Evolutionary conservation across 352 stramenopile species (phyloP), one percentile per base, ranked within the genome.

Genomic region (Pythium brachiatum): DNA sequence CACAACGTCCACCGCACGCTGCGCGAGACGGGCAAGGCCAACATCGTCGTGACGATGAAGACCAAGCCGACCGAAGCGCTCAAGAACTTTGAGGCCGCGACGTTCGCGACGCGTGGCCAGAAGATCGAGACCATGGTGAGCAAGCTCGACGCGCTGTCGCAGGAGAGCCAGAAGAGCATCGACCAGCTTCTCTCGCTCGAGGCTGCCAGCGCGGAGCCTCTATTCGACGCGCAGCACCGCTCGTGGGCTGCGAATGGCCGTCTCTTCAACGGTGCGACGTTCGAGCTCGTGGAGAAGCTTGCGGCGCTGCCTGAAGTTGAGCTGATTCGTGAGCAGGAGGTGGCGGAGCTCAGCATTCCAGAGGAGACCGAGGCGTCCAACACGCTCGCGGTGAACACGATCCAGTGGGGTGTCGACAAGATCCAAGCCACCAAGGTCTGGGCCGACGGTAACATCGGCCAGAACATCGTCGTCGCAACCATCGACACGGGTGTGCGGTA

Each of bases 91-190:
- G 39, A 47, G 39, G 5, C 39, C 2, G 39, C 39, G 39, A 47
- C 39, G 4, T 47, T 47, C 20, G 39, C 39, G n/a, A 15, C 39
- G 39, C 39, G 39, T 27, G 39, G 39, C 39, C n/a, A 47, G n/a
- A 47, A 47, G 39, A 47, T 47, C 18, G 39, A 47, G 39, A 47
- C 18, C 39, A 47, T 47, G 39, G 39, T 47, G 18, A 26, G 21
- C 18, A 47, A 47, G 39, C 39, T 47, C 39, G 39, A 47, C 20
- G 20, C 39, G 8, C 39, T 47, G 39, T 7, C 39, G 39, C 39
- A 47, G 39, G 39, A 47, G 39, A 47, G 39, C 39, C 39, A 47
- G 39, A 47, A 47, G 39, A 20, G 39, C 39, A 47, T 47, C 39
- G 39, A 47, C 39, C 39, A 47, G 39, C 39, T 47, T 47, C 39